Conservation (phyloP, 345 rosid genomes). For the Lepidium aucheri region DNA sequence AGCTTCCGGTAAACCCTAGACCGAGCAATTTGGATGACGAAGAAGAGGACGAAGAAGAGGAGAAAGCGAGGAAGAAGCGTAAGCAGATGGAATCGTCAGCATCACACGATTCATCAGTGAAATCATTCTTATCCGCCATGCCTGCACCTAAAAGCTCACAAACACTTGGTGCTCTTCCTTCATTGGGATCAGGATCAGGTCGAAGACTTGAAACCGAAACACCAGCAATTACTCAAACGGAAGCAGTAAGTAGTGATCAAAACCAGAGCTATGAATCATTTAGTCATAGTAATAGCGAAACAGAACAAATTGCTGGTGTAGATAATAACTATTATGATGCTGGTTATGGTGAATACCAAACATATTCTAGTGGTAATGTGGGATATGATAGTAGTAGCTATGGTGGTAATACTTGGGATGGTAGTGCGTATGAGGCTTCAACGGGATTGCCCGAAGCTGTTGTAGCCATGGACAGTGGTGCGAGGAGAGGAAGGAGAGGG, state of each 20-base stretch:
- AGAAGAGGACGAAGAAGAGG: slow-evolving; percentile 44
- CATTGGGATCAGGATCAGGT: slow-evolving; percentile 48
- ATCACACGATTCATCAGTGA: slow-evolving; percentile 39
- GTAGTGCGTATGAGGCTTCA: slow-evolving; percentile 20
- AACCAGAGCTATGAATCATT: slow-evolving; percentile 22
- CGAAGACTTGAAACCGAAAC: slow-evolving; percentile 57
- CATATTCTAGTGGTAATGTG: slow-evolving; percentile 18
- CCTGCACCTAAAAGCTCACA: slow-evolving; percentile 70
- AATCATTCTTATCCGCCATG: slow-evolving; percentile 62
- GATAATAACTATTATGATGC: slow-evolving; percentile 25
- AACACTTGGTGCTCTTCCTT: slow-evolving; percentile 51
- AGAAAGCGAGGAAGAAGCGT: slow-evolving; percentile 40
- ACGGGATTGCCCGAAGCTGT: slow-evolving; percentile 25
- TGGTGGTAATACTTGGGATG: slow-evolving; percentile 35
- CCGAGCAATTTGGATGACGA: slow-evolving; percentile 10
- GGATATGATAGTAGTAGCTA: slow-evolving; percentile 31
- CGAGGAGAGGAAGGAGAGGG: slow-evolving; percentile 61
- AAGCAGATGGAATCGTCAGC: slow-evolving; percentile 30
- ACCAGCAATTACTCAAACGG: slow-evolving; percentile 18
- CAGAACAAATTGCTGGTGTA: slow-evolving; percentile 18
- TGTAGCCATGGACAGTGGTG: slow-evolving; percentile 28
- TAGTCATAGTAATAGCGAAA: slow-evolving; percentile 12
- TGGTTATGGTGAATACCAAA: slow-evolving; percentile 32
- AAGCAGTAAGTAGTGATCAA: slow-evolving; percentile 19
- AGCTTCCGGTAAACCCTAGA: slow-evolving; percentile 42